A percentile compares a stretch with the other conserved stretches of the same genome.
phyloP scores from a whole-genome alignment of 2,329 filamentous ascomycete species.

The Nemania serpens region DNA sequence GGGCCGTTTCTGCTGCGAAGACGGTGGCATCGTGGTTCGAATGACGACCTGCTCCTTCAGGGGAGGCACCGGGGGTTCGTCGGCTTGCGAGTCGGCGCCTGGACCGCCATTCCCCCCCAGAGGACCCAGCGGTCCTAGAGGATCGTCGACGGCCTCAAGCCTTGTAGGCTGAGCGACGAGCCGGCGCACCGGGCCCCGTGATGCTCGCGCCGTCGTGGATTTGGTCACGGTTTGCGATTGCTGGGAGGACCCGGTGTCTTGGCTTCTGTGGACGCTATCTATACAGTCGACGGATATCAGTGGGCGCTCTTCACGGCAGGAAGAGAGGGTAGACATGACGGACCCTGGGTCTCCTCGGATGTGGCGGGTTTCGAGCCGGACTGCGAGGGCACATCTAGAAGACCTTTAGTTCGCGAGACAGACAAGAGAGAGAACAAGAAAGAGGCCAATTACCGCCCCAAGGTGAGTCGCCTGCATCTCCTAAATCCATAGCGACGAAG shows the following conservation, averaged over 20 bases:
- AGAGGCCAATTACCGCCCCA: constrained; percentile 47
- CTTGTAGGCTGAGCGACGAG: constrained; percentile 76
- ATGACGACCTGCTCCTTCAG: constrained; percentile 69
- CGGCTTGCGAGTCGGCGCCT: constrained; percentile 39
- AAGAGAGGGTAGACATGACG: constrained; percentile 11
- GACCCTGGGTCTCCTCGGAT: constrained; percentile 35
- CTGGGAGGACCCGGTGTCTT: constrained; percentile 39
- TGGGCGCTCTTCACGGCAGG: background rate
- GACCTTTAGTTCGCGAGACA: constrained; percentile 22
- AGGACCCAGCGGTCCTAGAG: constrained; percentile 77
- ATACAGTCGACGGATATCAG: constrained; percentile 19
- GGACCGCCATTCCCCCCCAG: constrained; percentile 55
- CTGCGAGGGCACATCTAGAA: constrained; percentile 48
- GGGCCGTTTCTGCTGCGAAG: constrained; percentile 47
- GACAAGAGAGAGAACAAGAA: constrained; percentile 16
- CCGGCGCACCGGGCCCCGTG: constrained; percentile 52
- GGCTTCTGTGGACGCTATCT: constrained; percentile 34
- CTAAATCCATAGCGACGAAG: constrained; percentile 47
- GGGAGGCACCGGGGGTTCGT: constrained; percentile 70
- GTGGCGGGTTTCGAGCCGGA: constrained; percentile 40
- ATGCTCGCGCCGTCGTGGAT: constrained; percentile 33
- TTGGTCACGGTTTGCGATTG: constrained; percentile 40
- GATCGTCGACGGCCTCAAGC: constrained; percentile 77
- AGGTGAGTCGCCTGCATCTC: constrained; percentile 50
- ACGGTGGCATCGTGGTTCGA: constrained; percentile 60